phyloP scores from a whole-genome alignment of 2,329 filamentous ascomycete genomes.

The Berkeleyomyces basicola region DNA sequence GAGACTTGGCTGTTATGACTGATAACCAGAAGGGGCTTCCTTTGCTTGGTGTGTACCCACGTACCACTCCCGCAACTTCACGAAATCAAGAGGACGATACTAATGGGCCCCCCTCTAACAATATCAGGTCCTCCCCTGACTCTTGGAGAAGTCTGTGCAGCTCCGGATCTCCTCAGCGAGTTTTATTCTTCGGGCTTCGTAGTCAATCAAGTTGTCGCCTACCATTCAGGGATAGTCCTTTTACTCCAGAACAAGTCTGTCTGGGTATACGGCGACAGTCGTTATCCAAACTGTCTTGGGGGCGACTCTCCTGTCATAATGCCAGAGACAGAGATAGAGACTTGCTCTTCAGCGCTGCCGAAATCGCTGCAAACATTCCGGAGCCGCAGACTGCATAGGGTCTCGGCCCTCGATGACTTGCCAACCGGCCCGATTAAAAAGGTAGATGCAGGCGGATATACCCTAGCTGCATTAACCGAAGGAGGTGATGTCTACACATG shows the following conservation, averaged over 20 bases:
- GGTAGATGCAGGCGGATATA: conserved; percentile 39
- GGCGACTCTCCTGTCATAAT: conserved; percentile 19
- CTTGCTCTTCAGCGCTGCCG: background rate
- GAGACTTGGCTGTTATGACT: background rate
- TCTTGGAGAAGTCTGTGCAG: background rate
- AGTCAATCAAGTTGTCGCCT: conserved; percentile 29
- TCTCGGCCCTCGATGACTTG: conserved; percentile 28
- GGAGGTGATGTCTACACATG: conserved; percentile 45
- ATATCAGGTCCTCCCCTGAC: background rate
- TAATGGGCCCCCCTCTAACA: background rate
- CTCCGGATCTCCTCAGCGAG: background rate
- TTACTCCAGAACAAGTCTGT: conserved; percentile 29
- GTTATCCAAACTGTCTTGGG: conserved; percentile 36
- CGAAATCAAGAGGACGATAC: too few species aligned
- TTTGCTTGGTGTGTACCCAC: background rate
- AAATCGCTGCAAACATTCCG: background rate
- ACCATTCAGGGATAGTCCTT: conserved; percentile 33
- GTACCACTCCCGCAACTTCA: too few species aligned
- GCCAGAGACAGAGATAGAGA: background rate
- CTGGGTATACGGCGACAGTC: conserved; percentile 39
- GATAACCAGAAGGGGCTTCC: background rate
- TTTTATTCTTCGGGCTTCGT: background rate
- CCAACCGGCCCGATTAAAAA: conserved; percentile 33
- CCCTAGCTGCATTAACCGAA: conserved; percentile 39
- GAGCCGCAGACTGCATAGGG: background rate